Evolutionary conservation across 495 filamentous ascomycete genomes (phyloP), one percentile per base, ranked within the genome.

Genomic region (Tuber aestivum): DNA sequence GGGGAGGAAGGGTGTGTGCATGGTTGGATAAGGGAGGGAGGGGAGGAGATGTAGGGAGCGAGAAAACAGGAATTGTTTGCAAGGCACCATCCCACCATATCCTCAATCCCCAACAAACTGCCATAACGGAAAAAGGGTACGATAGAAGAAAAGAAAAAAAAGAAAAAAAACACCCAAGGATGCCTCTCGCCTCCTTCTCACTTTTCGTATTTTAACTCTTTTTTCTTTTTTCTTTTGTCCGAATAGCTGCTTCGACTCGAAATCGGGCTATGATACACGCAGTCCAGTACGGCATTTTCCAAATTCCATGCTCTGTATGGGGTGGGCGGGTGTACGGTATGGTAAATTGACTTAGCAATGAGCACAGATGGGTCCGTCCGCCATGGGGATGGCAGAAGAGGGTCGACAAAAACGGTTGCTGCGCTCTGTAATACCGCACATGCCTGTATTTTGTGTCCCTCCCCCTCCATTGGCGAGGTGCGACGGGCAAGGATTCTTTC

Each of bases 51-150:
- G n/a, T n/a, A n/a, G 27, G 27, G 56, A 65, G 56, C 2, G 48
- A 56, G 12, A 65, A 65, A 65, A 65, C 56, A 65, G n/a, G 56
- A 65, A 65, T 65, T 65, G 56, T 35, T 65, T 65, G 56, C 56
- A 32, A 65, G 3, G n/a, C 50, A 61, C 50, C 50, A 61, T 27
- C 50, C 50, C 50, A 61, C n/a, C n/a, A 32, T 27, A 35, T 14
- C 32, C 32, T 35, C 56, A 65, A 65, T 27, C 56, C 56, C 3
- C 27, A 65, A 35, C 56, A 65, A 65, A 32, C 56, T 12, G 3
- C 27, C 56, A 35, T 65, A 35, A 65, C 27, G 27, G 56, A 18
- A 65, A 65, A 32, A 65, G n/a, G n/a, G n/a, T 14, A 8, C 16
- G 1, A 12, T 14, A 61, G 14, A 32, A 4, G 16, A 32, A 61